Conservation (phyloP, 345 rosid species). For the Pugionium cornutum region DNA sequence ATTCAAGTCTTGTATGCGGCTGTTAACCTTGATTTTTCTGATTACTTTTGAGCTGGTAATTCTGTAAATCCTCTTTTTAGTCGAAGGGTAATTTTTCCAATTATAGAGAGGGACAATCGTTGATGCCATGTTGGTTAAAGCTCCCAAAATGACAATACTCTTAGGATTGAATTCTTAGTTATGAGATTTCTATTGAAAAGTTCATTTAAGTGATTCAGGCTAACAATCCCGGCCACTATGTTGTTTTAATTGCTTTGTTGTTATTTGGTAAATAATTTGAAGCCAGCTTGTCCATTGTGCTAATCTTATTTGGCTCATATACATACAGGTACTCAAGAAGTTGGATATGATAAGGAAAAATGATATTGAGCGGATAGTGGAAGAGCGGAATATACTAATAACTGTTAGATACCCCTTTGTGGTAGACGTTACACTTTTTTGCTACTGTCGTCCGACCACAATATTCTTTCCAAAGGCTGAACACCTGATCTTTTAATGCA, state of each 20-base stretch:
- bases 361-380: conserved; percentile 73
- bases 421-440: conserved; percentile 49
- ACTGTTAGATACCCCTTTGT: conserved; percentile 84
- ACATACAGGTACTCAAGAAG: conserved; percentile 67
- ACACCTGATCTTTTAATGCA: conserved; percentile 44
- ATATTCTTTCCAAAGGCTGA: conserved; percentile 22
- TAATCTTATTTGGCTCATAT: conserved; percentile 34
- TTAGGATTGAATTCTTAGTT: neutral
- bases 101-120: conserved; percentile 1
- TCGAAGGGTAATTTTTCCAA: neutral
- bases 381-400: conserved; percentile 79
- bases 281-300: conserved; percentile 21
- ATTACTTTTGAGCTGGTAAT: neutral
- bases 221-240: neutral
- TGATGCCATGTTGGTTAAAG: conserved; percentile 18
- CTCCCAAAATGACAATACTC: neutral
- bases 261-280: neutral
- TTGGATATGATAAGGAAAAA: conserved; percentile 81
- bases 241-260: neutral
- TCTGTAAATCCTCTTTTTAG: conserved; percentile 4
- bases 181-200: conserved; percentile 1
- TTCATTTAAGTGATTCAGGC: neutral
- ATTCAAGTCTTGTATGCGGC: neutral
- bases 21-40: neutral
- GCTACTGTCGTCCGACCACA: conserved; percentile 6